Evolutionary conservation across 2,329 filamentous ascomycete genomes (phyloP).

Genomic region (Epichloe typhina): DNA sequence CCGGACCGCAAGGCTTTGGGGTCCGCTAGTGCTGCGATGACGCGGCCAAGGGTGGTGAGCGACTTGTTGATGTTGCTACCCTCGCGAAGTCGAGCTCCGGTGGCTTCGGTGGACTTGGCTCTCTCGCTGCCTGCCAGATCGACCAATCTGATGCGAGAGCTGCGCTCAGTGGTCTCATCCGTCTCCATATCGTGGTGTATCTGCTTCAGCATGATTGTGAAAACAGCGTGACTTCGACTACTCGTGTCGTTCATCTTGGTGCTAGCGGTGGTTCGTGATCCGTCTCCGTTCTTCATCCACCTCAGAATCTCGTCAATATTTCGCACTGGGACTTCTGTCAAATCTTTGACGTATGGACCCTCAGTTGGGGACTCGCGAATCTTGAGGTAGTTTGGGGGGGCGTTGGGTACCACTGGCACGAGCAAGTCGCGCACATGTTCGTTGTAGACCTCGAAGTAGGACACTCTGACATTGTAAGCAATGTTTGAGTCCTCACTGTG

Average conservation of each 20-base stretch:
- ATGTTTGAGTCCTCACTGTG: conserved; percentile 75
- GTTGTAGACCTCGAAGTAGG: conserved; percentile 99
- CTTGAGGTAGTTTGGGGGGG: conserved; percentile 87
- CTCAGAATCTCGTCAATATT: conserved; percentile 78
- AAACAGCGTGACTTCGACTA: conserved; percentile 90
- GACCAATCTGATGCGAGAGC: conserved; percentile 84
- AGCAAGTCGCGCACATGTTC: conserved; percentile 94
- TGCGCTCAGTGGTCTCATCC: conserved; percentile 94
- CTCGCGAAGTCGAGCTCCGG: conserved; percentile 77
- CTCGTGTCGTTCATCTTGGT: conserved; percentile 99
- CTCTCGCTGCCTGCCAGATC: conserved; percentile 91
- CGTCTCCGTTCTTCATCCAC: conserved; percentile 81
- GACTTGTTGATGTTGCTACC: conserved; percentile 99
- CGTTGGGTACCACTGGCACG: conserved; percentile 55
- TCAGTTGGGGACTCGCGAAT: conserved; percentile 92
- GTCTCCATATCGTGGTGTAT: conserved; percentile 95
- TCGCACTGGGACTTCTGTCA: conserved; percentile 85
- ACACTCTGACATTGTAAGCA: conserved; percentile 93
- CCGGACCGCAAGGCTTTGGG: conserved; percentile 44
- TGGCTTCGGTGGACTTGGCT: conserved; percentile 90
- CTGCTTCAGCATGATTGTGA: conserved; percentile 95
- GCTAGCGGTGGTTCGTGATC: conserved; percentile 75
- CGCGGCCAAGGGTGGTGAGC: conserved; percentile 83
- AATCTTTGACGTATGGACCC: conserved; percentile 90
- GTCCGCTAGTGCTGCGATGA: conserved; percentile 81